phyloP scores from a whole-genome alignment of 2,329 filamentous ascomycete species.

The Coniochaeta hoffmannii region DNA sequence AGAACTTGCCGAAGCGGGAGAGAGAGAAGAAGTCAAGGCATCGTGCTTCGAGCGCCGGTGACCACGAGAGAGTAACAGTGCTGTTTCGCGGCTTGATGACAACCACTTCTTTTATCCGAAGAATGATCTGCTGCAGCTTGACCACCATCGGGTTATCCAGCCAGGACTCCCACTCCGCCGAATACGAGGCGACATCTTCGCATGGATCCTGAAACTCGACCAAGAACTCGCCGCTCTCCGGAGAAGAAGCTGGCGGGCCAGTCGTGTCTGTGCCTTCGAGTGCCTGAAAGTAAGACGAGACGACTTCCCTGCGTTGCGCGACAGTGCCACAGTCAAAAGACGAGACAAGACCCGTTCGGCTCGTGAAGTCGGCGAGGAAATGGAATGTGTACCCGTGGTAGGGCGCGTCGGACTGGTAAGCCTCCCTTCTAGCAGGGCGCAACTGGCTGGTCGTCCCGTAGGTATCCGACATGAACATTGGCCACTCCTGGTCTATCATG shows the following conservation, averaged over 20 bases:
- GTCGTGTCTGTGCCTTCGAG: neutral
- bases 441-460: neutral
- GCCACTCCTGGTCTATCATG: neutral
- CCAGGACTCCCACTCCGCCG: constrained; percentile 7
- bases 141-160: constrained; percentile 24
- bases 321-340: constrained; percentile 29
- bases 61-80: constrained; percentile 25
- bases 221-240: neutral
- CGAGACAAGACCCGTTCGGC: constrained; percentile 23
- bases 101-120: constrained; percentile 25
- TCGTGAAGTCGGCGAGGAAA: constrained; percentile 28
- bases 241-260: neutral
- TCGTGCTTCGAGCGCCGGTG: constrained; percentile 18
- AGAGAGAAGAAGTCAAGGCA: constrained; percentile 20
- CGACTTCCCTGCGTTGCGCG: constrained; percentile 20
- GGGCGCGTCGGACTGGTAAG: constrained; percentile 1
- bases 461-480: neutral
- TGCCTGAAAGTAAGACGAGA: constrained; percentile 9
- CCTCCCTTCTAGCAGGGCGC: neutral
- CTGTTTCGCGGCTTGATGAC: constrained; percentile 26
- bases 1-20: constrained; percentile 19
- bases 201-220: neutral
- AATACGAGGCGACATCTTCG: neutral
- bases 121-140: constrained; percentile 26
- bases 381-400: constrained; percentile 13